Evolutionary conservation across 441 rosid species (phyloP), one percentile per base, ranked within the genome.

Genomic region (Gossypium aridum): DNA sequence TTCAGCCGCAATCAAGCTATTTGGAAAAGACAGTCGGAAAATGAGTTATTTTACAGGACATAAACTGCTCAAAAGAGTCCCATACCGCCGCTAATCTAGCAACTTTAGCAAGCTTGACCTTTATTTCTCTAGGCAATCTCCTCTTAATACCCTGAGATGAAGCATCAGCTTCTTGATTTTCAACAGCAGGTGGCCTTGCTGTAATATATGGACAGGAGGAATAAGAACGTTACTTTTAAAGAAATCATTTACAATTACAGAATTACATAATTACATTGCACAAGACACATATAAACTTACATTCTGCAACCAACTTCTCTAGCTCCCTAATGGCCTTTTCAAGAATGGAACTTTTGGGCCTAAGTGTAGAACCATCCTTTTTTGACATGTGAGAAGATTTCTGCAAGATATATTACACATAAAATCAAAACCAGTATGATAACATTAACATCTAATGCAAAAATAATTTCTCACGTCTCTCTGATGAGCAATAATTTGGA

Each of bases 301-400:
- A 91, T 79, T 93, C 96, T 7, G 91, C 89, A 81, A 92, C 98
- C 89, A 90, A 82, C 85, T 78, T 96, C 85, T 91, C 98, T 79
- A 96, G 81, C 78, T 96, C 99, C 83, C 91, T 84, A 63, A 96
- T 92, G 72, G 98, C 95, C 81, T 85, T 91, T 78, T 96, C 99
- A 56, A 96, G 92, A 80, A 79, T 70, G 12, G 94, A 82, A 80
- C 85, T 76, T 80, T 86, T 96, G 62, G 92, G 75, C 83, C 84
- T 88, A 71, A 79, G 84, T 80, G 79, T 81, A 54, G 89, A 87
- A 78, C 92, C 87, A 80, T 86, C 93, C 81, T 73, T 88, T 83
- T 75, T 90, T 76, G 80, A 89, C 28, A 78, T 31, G 60, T 84
- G 86, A 22, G 85, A 76, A 82, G 85, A 45, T 78, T 89, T 88